Evolutionary conservation across 2,329 filamentous ascomycete genomes (phyloP).

Genomic region (Madurella mycetomatis): DNA sequence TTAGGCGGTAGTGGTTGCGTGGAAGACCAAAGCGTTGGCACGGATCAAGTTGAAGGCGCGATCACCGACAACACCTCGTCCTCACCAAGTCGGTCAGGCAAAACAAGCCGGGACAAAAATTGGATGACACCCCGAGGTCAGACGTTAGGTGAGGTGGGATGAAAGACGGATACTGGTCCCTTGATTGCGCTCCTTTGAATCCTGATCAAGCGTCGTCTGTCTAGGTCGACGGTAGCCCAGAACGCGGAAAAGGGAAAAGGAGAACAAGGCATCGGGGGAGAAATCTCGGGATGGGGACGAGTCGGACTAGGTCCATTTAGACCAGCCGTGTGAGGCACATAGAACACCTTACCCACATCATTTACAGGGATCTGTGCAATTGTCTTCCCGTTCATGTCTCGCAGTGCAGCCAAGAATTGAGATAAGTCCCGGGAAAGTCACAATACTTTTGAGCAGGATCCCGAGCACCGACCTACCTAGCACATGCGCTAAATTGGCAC

Average conservation of each 20-base stretch:
- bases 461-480: not conserved
- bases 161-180: constrained; percentile 10
- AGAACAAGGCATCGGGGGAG: constrained; percentile 20
- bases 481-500: not conserved
- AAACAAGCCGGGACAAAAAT: not conserved
- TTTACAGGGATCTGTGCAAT: constrained; percentile 19
- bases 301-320: constrained; percentile 21
- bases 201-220: constrained; percentile 4
- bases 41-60: not conserved
- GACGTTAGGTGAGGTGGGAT: constrained; percentile 6
- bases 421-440: constrained; percentile 2
- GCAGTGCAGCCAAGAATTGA: constrained; percentile 17
- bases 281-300: constrained; percentile 26
- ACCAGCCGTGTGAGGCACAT: constrained; percentile 15
- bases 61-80: not conserved
- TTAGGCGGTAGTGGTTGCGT: not conserved
- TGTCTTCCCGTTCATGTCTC: constrained; percentile 23
- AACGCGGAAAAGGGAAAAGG: constrained; percentile 10
- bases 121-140: not conserved
- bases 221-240: constrained; percentile 10
- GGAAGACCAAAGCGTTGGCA: not conserved
- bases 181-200: constrained; percentile 2
- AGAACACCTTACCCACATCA: constrained; percentile 22
- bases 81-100: not conserved
- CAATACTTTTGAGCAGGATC: not conserved